Base-by-base conservation (phyloP, 768 basidiomycete species). In the Lenzites betulinus region DNA sequence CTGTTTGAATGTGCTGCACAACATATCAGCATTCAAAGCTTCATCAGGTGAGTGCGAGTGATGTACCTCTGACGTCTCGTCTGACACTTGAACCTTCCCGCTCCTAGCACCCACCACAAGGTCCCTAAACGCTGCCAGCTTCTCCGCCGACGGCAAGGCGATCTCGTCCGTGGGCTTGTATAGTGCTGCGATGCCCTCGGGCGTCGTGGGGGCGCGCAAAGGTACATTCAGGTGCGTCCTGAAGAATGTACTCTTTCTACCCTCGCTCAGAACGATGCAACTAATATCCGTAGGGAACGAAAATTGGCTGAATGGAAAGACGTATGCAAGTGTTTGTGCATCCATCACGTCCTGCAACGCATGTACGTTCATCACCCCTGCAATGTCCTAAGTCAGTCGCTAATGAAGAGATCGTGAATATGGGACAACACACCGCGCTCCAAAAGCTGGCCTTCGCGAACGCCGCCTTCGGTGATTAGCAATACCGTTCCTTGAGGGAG, bases 241-340 rank as follows among this genome's bases (percentile, higher is more conserved):
- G 71, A 92, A 88, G 67, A 94, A 87, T 1, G 87, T 77, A 64
- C 89, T 91, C 72, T 84, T 86, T 60, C 77, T 77, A 30, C 91
- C 89, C 59, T 87, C 80, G 41, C 81, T 79, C 11, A 88, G 72
- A 0, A 89, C 73, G 20, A 93, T 63, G 60, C 87, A 83, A n/a
- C 73, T 78, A n/a, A 90, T 73, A 65, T 92, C 90, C 0, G 90
- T 92, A 20, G 85, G 78, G 66, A 94, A 93, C 8, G 79, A 72
- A 70, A 88, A 93, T 58, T 70, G 78, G 69, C 85, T 89, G 71
- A 83, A 93, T 1, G 92, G 92, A 68, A 92, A 94, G 35, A 79
- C 71, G 68, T 93, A 94, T 23, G 85, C 81, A 28, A 93, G 73
- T 0, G 82, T 86, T 66, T 94, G 92, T 7, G 75, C 72, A 46